Evolutionary conservation across 225 moss, liverwort and hornwort species (phyloP), one percentile per base, ranked within the genome.

Genomic region (Lunularia cruciata): DNA sequence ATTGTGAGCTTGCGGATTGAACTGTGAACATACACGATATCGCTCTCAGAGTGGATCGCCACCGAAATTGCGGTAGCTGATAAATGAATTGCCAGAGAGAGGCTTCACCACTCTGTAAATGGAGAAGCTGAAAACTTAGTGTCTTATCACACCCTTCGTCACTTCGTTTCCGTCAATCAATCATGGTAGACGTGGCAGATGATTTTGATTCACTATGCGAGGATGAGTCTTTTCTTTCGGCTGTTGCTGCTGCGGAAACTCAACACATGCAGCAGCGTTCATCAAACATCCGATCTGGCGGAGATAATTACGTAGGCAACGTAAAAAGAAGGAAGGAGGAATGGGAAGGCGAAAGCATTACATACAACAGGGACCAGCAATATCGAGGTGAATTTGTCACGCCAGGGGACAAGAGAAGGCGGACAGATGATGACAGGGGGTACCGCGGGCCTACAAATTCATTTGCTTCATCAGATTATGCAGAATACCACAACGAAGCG

Each of bases 141-240:
- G 10, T 13, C 61, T 3, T 20, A 2, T 25, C 25, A 9, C 19
- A 1, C 0, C 22, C 19, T 6, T 20, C 19, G 25, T 12, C 4
- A 26, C 11, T 39, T 61, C 39, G 20, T 3, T 38, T 39, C 26
- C 11, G 12, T 22, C 25, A 13, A 25, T 40, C 61, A 61, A 13
- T 23, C 25, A 61, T 61, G 61, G 61, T 42, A 23, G 61, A 61
- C 22, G 7, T 40, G 46, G 43, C 22, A 23, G 49, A 45, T 2
- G 79, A 75, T 0, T 61, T 76, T 23, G 83, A 83, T 31, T 47
- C 43, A 9, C 51, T 78, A 16, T 78, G 58, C 46, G 72, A 73
- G 25, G 83, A 83, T 30, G 75, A 75, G 36, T 52, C 61, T 19
- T 78, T 83, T 53, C 78, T 83, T 22, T 67, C 75, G 3, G 78